Base-by-base conservation (phyloP, 2,329 filamentous ascomycete genomes). In the Botrytis tulipae region DNA sequence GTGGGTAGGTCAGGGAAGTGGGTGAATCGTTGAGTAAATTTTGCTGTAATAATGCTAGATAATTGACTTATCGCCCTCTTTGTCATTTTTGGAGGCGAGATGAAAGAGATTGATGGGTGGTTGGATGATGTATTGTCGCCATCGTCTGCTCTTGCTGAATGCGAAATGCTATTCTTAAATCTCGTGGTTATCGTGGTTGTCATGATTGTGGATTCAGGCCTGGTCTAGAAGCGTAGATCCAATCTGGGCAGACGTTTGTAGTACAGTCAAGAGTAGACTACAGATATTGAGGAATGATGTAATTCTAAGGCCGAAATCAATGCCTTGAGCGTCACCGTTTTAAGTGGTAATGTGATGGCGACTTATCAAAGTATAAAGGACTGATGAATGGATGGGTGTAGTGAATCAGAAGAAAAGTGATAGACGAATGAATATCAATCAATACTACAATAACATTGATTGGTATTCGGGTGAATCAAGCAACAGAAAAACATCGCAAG, bases 111-210 rank as follows among this genome's bases (percentile, higher is more conserved):
- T 29, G 70, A n/a, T 5, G 57, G 32, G 37, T 37, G 54, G 18
- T 40, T 44, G 8, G 61, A 16, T 14, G 69, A 25, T n/a, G 40
- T 29, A 48, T 60, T 40, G 20, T 72, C 48, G 37, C n/a, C 48
- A 84, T 80, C 93, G n/a, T 48, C 29, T 22, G 37, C 22, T 29
- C 29, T 12, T 22, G 62, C 12, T 16, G 61, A 51, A 37, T 66
- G 37, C 29, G 71, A 68, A 57, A 67, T 59, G 32, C 22, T 59
- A 37, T 46, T 57, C 42, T 72, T 72, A 22, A 42, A 68, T 40
- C 46, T 67, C 16, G 8, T 46, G 20, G 54, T 29, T 32, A 51
- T 57, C n/a, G 54, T 68, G 37, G 35, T 42, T 25, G 51, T 29
- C 51, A 57, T 57, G n/a, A 29, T 57, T 57, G 51, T 57, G 37